Evolutionary conservation across 345 rosid species (phyloP), one percentile per base, ranked within the genome.

Genomic region (Syzygium jambos): DNA sequence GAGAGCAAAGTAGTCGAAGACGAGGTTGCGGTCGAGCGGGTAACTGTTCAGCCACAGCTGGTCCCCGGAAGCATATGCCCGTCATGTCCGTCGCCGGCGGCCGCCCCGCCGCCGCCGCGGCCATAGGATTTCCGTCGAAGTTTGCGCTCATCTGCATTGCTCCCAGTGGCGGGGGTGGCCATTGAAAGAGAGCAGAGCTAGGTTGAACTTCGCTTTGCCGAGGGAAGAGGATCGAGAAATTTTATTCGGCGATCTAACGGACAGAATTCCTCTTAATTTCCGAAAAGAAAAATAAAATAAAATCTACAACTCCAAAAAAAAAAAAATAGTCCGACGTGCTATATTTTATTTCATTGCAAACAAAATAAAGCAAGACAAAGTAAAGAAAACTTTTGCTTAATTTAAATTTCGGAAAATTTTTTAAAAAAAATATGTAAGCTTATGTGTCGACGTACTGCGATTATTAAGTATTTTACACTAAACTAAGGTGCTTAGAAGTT

Each of bases 11-110:
- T 96, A 98, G 92, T 96, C 99, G 92, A 98, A 97, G 83, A 97
- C 87, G 86, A 95, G 92, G 89, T 94, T 97, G 68, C 98, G 94
- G 89, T 96, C 99, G 16, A 95, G 99, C 51, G 97, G 98, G 91
- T 93, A 97, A 1, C 95, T 90, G 90, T 96, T 97, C 86, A 97
- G 93, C 98, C 99, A 97, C 85, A 97, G 92, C 89, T 96, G 99
- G 92, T 96, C n/a, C 99, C 43, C 98, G 94, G 94, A 95, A 97
- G 92, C 97, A 95, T 34, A 96, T 96, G 43, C 99, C 97, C 7
- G 99, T 97, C 99, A 97, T 97, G 89, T 97, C 99, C 11, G 98
- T 97, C 0, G 96, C 98, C 65, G 98, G 97, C 4, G 95, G 95
- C n/a, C n/a, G n/a, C n/a, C n/a, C n/a, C n/a, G n/a, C n/a, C 57